Conservation (phyloP, 2,329 filamentous ascomycete genomes). For the Aspergillus amoenus region DNA sequence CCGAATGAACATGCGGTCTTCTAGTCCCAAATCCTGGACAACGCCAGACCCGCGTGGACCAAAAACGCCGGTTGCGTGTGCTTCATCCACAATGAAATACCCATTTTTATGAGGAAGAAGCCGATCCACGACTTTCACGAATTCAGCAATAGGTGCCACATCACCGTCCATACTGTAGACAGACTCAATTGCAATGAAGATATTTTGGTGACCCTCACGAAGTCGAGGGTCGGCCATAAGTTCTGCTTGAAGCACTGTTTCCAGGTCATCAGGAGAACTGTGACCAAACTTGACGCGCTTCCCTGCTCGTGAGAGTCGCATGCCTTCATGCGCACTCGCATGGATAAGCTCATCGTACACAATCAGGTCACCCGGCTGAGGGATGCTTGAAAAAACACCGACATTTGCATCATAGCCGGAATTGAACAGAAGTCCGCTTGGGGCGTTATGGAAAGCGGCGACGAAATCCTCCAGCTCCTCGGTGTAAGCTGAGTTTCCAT, state of each 20-base stretch:
- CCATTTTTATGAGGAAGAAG: constrained; percentile 58
- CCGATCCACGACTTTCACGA: constrained; percentile 58
- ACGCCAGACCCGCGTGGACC: constrained; percentile 51
- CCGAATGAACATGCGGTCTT: constrained; percentile 50
- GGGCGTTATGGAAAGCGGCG: constrained; percentile 60
- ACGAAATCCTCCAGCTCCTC: constrained; percentile 60
- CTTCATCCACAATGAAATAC: constrained; percentile 58
- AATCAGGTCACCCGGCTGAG: constrained; percentile 61
- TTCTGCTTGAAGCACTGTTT: constrained; percentile 34
- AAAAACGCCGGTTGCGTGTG: constrained; percentile 54
- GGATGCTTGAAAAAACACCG: constrained; percentile 61
- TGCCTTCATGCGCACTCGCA: constrained; percentile 76
- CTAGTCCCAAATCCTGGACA: constrained; percentile 50
- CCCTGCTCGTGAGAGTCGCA: constrained; percentile 62
- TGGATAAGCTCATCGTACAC: constrained; percentile 76
- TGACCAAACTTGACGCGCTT: constrained; percentile 48
- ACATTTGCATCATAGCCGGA: constrained; percentile 68
- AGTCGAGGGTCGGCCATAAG: constrained; percentile 35
- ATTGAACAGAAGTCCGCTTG: constrained; percentile 59
- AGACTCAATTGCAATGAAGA: constrained; percentile 69
- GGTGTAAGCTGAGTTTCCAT: constrained; percentile 64
- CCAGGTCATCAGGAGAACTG: constrained; percentile 43
- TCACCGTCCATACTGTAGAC: constrained; percentile 87
- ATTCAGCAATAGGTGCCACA: constrained; percentile 61
- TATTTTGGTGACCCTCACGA: constrained; percentile 44